These are phyloP conservation scores for Deuterostichococcus epilithicus DNA, from an alignment of 139 green algal genomes.

Conservation along the genomic window DNA sequence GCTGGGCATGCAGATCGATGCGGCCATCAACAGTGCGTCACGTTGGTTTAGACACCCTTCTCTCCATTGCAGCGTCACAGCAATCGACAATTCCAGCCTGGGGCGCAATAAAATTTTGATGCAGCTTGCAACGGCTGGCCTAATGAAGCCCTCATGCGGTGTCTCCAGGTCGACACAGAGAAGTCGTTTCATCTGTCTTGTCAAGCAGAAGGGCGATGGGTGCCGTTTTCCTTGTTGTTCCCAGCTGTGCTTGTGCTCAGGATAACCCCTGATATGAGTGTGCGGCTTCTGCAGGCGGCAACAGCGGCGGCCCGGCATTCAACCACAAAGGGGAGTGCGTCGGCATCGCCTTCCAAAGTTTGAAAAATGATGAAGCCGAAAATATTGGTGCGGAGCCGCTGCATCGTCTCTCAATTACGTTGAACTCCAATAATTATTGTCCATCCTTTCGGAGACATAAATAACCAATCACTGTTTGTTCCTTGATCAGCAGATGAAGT, in stretches of 20 bases:
- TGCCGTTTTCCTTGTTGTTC: too few species aligned
- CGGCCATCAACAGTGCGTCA: slow-evolving; percentile 73
- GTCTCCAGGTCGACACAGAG: too few species aligned
- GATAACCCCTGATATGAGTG: background rate
- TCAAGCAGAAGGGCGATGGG: too few species aligned
- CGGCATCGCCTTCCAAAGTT: slow-evolving; percentile 92
- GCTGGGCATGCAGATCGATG: slow-evolving; percentile 81
- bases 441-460: too few species aligned
- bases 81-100: background rate
- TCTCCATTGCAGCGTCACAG: background rate
- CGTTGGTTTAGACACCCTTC: background rate
- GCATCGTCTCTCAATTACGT: background rate
- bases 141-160: too few species aligned
- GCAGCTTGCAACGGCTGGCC: background rate
- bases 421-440: too few species aligned
- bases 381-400: slow-evolving; percentile 37
- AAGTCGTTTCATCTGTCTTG: too few species aligned
- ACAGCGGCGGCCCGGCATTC: slow-evolving; percentile 81
- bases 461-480: too few species aligned
- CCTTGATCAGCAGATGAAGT: too few species aligned
- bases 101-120: background rate
- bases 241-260: too few species aligned
- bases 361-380: slow-evolving; percentile 67
- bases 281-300: slow-evolving; percentile 21
- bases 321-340: slow-evolving; percentile 74